These are phyloP conservation scores for Sanghuangporus baumii DNA, from an alignment of 1,284 basidiomycete species.

Conservation along the genomic window DNA sequence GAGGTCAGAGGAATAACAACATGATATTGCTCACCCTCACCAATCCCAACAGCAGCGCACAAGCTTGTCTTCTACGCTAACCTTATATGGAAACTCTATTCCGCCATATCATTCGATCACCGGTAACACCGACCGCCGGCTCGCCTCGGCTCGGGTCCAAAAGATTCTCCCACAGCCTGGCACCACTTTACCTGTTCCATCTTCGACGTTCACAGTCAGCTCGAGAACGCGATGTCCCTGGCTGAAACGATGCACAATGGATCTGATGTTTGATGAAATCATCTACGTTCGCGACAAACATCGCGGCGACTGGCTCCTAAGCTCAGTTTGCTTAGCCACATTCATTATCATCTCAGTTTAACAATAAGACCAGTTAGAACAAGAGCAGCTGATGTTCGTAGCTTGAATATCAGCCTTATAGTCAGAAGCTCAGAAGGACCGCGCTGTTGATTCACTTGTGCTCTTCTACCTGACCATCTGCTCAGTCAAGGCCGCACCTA, in stretches of 20 bases:
- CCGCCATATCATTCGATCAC: background rate
- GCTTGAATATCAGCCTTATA: background rate
- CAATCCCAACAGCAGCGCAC: too few species aligned
- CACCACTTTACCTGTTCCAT: background rate
- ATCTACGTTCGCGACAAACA: slow-evolving; percentile 2
- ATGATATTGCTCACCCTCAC: too few species aligned
- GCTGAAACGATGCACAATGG: background rate
- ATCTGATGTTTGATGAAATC: slow-evolving; percentile 1
- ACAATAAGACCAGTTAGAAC: background rate
- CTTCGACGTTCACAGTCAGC: background rate
- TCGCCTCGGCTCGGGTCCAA: background rate
- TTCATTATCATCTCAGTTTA: background rate
- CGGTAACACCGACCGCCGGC: background rate
- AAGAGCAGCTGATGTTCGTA: background rate
- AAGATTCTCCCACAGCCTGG: background rate
- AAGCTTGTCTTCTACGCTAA: too few species aligned
- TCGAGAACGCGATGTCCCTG: background rate
- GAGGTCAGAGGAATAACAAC: too few species aligned
- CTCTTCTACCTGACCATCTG: background rate
- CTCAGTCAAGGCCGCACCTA: background rate
- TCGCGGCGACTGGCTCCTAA: background rate
- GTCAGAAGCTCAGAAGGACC: background rate
- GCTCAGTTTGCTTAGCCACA: background rate
- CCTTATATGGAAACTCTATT: background rate
- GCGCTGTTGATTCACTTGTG: background rate